Conservation (phyloP, 768 basidiomycete species). For the Pisolithus sp. region DNA sequence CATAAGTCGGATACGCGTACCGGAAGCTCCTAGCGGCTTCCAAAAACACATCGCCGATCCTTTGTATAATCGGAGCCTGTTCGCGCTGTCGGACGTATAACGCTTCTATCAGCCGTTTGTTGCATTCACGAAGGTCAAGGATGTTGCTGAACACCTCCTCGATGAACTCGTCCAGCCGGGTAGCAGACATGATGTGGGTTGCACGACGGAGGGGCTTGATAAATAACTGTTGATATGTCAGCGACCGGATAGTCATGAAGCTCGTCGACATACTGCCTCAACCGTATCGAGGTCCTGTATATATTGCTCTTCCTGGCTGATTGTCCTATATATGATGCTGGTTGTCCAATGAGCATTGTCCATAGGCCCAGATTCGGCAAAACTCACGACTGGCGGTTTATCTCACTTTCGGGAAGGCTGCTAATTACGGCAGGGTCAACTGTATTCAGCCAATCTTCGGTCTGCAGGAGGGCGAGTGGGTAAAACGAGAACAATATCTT, state of each 20-base stretch:
- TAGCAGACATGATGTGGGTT: slow-evolving; percentile 49
- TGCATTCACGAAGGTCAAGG: slow-evolving; percentile 78
- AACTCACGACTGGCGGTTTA: slow-evolving; percentile 68
- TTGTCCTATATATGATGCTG: slow-evolving; percentile 78
- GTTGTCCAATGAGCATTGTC: slow-evolving; percentile 1
- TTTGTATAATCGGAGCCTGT: slow-evolving; percentile 73
- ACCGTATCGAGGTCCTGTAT: slow-evolving; percentile 80
- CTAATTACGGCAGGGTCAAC: slow-evolving; percentile 44
- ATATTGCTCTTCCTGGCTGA: slow-evolving; percentile 86
- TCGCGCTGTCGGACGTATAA: slow-evolving; percentile 82
- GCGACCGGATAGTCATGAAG: slow-evolving; percentile 29
- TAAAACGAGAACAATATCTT: slow-evolving; percentile 4
- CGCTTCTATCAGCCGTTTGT: slow-evolving; percentile 74
- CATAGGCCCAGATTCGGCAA: not conserved
- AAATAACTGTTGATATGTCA: slow-evolving; percentile 37
- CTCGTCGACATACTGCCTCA: slow-evolving; percentile 46
- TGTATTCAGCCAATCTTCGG: slow-evolving; percentile 46
- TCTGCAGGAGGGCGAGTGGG: slow-evolving; percentile 14
- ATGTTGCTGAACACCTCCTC: slow-evolving; percentile 89
- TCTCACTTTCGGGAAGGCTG: slow-evolving; percentile 67
- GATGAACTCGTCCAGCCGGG: slow-evolving; percentile 73
- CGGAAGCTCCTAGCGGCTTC: slow-evolving; percentile 85
- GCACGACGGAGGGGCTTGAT: slow-evolving; percentile 48
- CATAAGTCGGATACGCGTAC: slow-evolving; percentile 77
- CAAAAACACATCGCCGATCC: slow-evolving; percentile 86